Conservation (phyloP, 2,329 filamentous ascomycete genomes). For the Nannizzia gypsea region DNA sequence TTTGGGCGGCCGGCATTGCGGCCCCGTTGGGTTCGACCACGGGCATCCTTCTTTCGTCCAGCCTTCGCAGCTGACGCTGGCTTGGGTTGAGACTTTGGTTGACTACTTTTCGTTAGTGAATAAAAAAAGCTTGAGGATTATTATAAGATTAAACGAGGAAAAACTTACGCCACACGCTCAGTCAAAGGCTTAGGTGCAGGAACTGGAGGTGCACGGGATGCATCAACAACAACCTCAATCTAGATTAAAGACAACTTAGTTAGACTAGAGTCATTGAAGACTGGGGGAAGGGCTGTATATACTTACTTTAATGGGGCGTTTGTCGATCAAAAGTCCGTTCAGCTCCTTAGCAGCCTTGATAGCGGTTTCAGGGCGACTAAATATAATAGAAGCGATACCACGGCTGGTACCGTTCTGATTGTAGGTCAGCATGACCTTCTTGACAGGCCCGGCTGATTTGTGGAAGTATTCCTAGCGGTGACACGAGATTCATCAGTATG, state of each 20-base stretch:
- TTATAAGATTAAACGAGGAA: not conserved
- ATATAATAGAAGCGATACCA: constrained; percentile 82
- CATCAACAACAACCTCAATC: constrained; percentile 85
- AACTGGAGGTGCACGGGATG: constrained; percentile 56
- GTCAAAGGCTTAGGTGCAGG: constrained; percentile 61
- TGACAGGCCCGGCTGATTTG: constrained; percentile 77
- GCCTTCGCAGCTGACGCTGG: constrained; percentile 66
- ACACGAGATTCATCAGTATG: constrained; percentile 38
- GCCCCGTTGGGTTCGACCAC: constrained; percentile 41
- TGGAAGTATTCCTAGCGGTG: constrained; percentile 86
- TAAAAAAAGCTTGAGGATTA: not conserved
- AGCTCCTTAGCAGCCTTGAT: constrained; percentile 71
- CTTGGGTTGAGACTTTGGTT: constrained; percentile 65
- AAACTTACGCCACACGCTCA: constrained; percentile 64
- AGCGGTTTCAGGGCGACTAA: constrained; percentile 68
- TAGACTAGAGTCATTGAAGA: constrained; percentile 11
- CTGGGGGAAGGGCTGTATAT: constrained; percentile 2
- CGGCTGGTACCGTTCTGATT: constrained; percentile 84
- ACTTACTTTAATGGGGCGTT: constrained; percentile 75
- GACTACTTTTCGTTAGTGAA: constrained; percentile 22
- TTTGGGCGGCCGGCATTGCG: constrained; percentile 57
- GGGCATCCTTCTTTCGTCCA: constrained; percentile 34
- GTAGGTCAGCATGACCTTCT: constrained; percentile 83
- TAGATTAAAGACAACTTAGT: constrained; percentile 26
- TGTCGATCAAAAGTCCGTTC: constrained; percentile 84